Evolutionary conservation across 2,329 filamentous ascomycete species (phyloP).

Genomic region (Sordariomycetes sp.): DNA sequence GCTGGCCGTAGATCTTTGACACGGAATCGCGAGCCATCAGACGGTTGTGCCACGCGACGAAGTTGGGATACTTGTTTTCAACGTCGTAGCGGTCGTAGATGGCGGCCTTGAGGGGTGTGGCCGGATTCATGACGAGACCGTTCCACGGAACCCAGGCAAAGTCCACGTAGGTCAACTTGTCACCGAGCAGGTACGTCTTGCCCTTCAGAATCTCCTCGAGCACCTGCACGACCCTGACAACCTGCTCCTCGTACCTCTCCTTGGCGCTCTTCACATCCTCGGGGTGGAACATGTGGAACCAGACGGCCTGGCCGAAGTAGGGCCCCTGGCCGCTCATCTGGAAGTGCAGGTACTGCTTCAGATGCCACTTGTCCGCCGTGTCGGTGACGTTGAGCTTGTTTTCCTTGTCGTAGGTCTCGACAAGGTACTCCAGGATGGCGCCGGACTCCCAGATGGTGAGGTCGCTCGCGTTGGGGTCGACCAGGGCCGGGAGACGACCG

Average conservation of each 20-base stretch:
- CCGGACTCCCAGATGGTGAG: constrained; percentile 15
- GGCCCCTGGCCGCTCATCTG: constrained; percentile 29
- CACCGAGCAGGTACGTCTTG: constrained; percentile 24
- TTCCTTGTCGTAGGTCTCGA: constrained; percentile 17
- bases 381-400: constrained; percentile 14
- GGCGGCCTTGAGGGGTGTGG: too few relatives aligned
- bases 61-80: constrained; percentile 24
- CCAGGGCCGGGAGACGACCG: constrained; percentile 21
- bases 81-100: constrained; percentile 12
- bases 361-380: constrained; percentile 16
- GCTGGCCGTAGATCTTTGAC: constrained; percentile 13
- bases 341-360: constrained; percentile 26
- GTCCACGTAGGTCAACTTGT: constrained; percentile 25
- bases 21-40: constrained; percentile 19
- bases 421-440: constrained; percentile 19
- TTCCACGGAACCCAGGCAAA: constrained; percentile 22
- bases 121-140: constrained; percentile 4
- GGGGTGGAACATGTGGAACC: constrained; percentile 18
- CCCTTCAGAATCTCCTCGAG: constrained; percentile 20
- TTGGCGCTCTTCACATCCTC: constrained; percentile 18
- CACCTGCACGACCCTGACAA: constrained; percentile 18
- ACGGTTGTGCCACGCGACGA: constrained; percentile 21
- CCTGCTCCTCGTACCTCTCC: constrained; percentile 19
- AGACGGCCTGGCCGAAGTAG: constrained; percentile 23
- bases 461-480: constrained; percentile 23